These are phyloP conservation scores for Fusarium nodosum DNA, from an alignment of 2,329 filamentous ascomycete species.

Conservation along the genomic window DNA sequence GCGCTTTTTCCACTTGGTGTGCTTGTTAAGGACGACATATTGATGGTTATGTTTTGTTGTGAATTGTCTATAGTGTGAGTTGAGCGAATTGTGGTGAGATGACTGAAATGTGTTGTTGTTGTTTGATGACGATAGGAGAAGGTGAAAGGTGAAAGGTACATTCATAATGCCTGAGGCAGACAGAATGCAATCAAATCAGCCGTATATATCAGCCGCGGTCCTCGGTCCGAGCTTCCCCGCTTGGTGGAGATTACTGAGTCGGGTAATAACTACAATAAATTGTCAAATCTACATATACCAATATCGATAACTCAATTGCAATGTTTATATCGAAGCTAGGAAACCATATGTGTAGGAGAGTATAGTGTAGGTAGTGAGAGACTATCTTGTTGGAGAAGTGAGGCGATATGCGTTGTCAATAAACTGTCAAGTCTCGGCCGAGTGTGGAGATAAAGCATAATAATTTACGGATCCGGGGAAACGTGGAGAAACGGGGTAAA, in stretches of 20 bases:
- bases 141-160: neutral
- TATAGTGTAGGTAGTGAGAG: too few species aligned
- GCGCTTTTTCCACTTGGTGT: constrained; percentile 6
- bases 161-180: constrained; percentile 14
- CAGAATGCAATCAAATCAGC: constrained; percentile 5
- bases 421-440: neutral
- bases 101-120: constrained; percentile 14
- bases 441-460: neutral
- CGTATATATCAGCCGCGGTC: constrained; percentile 24
- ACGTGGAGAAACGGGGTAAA: neutral
- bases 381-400: neutral
- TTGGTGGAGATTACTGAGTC: neutral
- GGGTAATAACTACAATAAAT: neutral
- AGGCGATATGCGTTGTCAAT: neutral
- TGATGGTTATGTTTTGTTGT: neutral
- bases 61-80: neutral
- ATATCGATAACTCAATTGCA: neutral
- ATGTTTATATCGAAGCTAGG: neutral
- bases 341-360: neutral
- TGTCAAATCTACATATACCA: neutral
- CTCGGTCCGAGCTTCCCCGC: constrained; percentile 18
- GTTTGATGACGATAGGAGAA: constrained; percentile 18
- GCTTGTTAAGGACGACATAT: constrained; percentile 4
- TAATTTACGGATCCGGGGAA: constrained; percentile 9
- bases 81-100: constrained; percentile 1